Evolutionary conservation across 169 alveolate genomes (phyloP).

Genomic region (Babesia bigemina): DNA sequence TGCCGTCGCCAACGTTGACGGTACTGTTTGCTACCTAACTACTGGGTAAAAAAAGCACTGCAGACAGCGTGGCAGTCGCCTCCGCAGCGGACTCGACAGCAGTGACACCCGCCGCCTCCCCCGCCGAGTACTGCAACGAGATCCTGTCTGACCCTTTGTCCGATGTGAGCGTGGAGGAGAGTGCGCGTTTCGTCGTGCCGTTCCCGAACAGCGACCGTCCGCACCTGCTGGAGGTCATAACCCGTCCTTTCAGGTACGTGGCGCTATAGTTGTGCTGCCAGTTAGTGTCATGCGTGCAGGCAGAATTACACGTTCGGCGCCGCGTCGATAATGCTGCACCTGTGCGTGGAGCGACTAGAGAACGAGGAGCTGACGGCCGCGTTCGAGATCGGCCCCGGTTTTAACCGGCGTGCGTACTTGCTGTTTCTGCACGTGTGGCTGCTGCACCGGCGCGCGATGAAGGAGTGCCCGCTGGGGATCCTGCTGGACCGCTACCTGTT

Average conservation of each 20-base stretch:
- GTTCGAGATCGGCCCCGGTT: slow-evolving; percentile 74
- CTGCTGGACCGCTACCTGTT: slow-evolving; percentile 72
- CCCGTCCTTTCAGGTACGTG: slow-evolving; percentile 61
- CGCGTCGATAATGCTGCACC: slow-evolving; percentile 74
- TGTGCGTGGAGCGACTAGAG: slow-evolving; percentile 75
- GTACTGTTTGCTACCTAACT: too few species aligned
- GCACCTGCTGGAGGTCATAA: slow-evolving; percentile 20
- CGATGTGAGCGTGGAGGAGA: slow-evolving; percentile 48
- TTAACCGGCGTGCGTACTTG: slow-evolving; percentile 74
- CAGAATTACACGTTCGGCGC: slow-evolving; percentile 56
- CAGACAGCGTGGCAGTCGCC: too few species aligned
- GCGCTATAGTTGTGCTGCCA: not conserved
- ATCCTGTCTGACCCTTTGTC: slow-evolving; percentile 58
- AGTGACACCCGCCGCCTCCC: not conserved
- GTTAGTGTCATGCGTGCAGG: not conserved
- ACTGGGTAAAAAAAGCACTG: too few species aligned
- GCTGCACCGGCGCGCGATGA: slow-evolving; percentile 71
- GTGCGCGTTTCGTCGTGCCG: slow-evolving; percentile 44
- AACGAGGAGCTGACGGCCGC: slow-evolving; percentile 66
- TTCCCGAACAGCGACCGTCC: slow-evolving; percentile 54
- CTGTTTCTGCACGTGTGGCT: slow-evolving; percentile 76
- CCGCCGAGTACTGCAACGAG: slow-evolving; percentile 36
- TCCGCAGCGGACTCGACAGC: too few species aligned
- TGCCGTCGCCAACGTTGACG: too few species aligned
- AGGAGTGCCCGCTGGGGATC: slow-evolving; percentile 72